Conservation (phyloP, 2,329 filamentous ascomycete genomes). For the Penicillium sp. region DNA sequence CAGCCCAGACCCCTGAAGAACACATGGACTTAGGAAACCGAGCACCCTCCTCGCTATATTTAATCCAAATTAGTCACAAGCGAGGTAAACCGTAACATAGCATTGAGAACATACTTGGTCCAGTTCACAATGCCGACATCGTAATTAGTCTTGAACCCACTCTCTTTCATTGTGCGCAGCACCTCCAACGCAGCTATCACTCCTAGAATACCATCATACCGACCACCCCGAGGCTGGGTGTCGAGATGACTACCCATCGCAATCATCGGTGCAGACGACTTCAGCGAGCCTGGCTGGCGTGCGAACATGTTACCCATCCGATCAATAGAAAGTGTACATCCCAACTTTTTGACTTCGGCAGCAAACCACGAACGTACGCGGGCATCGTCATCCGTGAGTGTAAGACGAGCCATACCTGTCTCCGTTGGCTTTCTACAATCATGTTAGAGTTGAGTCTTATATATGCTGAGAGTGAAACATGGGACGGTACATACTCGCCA, state of each 20-base stretch:
- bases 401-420: slow-evolving; percentile 68
- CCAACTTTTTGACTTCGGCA: slow-evolving; percentile 57
- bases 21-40: slow-evolving; percentile 74
- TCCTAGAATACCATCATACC: slow-evolving; percentile 75
- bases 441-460: background rate
- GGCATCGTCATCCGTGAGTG: slow-evolving; percentile 69
- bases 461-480: background rate
- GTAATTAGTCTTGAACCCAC: slow-evolving; percentile 63
- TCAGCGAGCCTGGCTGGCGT: slow-evolving; percentile 16
- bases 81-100: slow-evolving; percentile 24
- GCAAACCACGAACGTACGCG: slow-evolving; percentile 70
- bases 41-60: slow-evolving; percentile 70
- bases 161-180: slow-evolving; percentile 65
- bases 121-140: slow-evolving; percentile 68
- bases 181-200: slow-evolving; percentile 70
- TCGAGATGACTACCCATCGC: slow-evolving; percentile 50
- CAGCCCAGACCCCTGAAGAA: slow-evolving; percentile 73
- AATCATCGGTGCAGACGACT: slow-evolving; percentile 28
- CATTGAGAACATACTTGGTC: slow-evolving; percentile 52
- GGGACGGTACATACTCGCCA: slow-evolving; percentile 25
- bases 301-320: slow-evolving; percentile 53
- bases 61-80: background rate
- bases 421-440: slow-evolving; percentile 20
- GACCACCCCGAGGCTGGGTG: slow-evolving; percentile 32
- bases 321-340: slow-evolving; percentile 66